phyloP scores from a whole-genome alignment of 495 filamentous ascomycete species.

The Penicillium ucsense region DNA sequence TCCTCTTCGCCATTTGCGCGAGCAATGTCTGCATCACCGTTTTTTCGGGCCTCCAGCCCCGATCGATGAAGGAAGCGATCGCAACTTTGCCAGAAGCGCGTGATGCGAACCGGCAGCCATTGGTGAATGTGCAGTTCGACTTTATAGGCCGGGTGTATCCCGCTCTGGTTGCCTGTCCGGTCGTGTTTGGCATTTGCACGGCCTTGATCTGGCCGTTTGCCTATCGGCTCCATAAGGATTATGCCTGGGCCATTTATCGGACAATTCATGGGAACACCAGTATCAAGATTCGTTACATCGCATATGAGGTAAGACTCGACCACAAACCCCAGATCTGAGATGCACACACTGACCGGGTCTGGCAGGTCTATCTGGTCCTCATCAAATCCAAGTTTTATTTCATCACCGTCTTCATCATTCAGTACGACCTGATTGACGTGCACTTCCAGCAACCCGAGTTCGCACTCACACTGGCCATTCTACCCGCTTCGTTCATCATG shows the following conservation, averaged over 20 bases:
- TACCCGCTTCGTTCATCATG: conserved; percentile 10
- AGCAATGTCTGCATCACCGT: conserved; percentile 10
- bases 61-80: background rate
- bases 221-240: conserved; percentile 14
- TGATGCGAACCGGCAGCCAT: background rate
- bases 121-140: conserved; percentile 8
- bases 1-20: conserved; percentile 16
- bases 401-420: conserved; percentile 13
- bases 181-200: conserved; percentile 9
- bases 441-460: conserved; percentile 18
- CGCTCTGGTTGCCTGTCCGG: conserved; percentile 5
- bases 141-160: conserved; percentile 8
- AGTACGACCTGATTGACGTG: conserved; percentile 16
- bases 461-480: conserved; percentile 10
- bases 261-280: conserved; percentile 8
- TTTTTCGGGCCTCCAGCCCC: conserved; percentile 11
- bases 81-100: background rate
- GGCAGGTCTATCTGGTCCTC: conserved; percentile 12
- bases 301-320: conserved; percentile 10
- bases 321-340: background rate
- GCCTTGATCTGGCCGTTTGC: conserved; percentile 7
- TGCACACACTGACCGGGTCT: background rate
- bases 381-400: conserved; percentile 14
- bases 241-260: conserved; percentile 16
- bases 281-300: conserved; percentile 6